phyloP scores from a whole-genome alignment of 1,284 basidiomycete genomes.

The Bondarzewia mesenterica region DNA sequence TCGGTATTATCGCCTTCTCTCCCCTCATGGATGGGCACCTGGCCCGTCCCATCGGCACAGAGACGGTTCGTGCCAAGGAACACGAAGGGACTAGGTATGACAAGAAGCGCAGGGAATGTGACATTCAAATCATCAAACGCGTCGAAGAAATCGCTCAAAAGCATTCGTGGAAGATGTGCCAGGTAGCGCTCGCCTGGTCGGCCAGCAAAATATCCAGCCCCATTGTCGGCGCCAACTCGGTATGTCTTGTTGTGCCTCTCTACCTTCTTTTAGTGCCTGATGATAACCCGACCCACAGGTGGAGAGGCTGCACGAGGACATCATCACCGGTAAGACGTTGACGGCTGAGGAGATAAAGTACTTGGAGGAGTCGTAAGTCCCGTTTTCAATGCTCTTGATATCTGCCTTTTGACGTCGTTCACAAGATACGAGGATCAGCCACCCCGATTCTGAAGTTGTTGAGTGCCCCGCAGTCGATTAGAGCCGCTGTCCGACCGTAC shows the following conservation, averaged over 20 bases:
- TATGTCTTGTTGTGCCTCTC: no score
- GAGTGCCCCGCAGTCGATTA: no score
- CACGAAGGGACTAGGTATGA: constrained; percentile 22
- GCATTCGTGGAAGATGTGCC: constrained; percentile 29
- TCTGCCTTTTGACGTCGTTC: no score
- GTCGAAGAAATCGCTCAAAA: constrained; percentile 33
- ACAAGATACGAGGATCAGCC: no score
- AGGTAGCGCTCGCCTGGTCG: constrained; percentile 34
- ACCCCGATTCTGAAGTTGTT: no score
- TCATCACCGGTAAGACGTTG: not conserved
- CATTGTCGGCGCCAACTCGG: constrained; percentile 27
- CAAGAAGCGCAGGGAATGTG: constrained; percentile 19
- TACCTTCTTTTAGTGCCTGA: not conserved
- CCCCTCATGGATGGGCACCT: constrained; percentile 32
- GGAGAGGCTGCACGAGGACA: not conserved
- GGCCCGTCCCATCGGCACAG: constrained; percentile 26
- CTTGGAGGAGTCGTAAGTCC: not conserved
- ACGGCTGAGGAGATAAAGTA: not conserved
- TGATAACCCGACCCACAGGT: not conserved
- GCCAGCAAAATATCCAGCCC: constrained; percentile 29
- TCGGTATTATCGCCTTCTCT: constrained; percentile 35
- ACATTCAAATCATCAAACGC: constrained; percentile 29
- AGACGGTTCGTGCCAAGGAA: constrained; percentile 17
- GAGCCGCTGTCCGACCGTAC: no score
- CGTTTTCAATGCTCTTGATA: no score